phyloP scores from a whole-genome alignment of 1,284 basidiomycete species.

The Pseudozyma thailandica region DNA sequence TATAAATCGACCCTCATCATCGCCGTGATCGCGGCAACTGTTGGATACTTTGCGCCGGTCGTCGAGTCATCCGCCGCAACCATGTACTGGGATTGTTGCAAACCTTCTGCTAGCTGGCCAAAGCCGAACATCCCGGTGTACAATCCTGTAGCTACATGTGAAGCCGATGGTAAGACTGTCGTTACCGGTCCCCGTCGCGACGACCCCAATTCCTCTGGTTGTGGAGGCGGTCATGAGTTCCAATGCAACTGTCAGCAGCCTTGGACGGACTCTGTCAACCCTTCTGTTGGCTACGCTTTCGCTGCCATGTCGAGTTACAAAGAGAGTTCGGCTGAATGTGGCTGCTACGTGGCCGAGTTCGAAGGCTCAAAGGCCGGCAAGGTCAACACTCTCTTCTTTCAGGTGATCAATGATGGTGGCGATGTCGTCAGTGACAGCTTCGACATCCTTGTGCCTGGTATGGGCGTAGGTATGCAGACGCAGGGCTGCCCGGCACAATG shows the following conservation, averaged over 20 bases:
- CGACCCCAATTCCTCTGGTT: constrained; percentile 28
- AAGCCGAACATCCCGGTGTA: constrained; percentile 27
- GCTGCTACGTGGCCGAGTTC: constrained; percentile 34
- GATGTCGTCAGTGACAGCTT: constrained; percentile 24
- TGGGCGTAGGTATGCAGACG: constrained; percentile 28
- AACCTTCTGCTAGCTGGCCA: constrained; percentile 10
- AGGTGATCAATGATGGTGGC: constrained; percentile 39
- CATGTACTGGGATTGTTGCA: constrained; percentile 48
- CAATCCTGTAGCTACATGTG: constrained; percentile 21
- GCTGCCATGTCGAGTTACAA: constrained; percentile 26
- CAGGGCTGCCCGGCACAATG: constrained; percentile 33
- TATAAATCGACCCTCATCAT: constrained; percentile 21
- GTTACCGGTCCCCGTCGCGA: constrained; percentile 28
- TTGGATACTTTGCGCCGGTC: constrained; percentile 17
- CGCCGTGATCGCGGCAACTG: constrained; percentile 11
- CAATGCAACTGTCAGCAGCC: constrained; percentile 48
- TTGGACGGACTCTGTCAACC: constrained; percentile 31
- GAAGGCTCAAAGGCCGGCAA: constrained; percentile 19
- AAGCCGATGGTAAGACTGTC: constrained; percentile 34
- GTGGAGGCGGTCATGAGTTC: constrained; percentile 36
- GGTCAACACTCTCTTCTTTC: constrained; percentile 37
- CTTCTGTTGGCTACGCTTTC: constrained; percentile 28
- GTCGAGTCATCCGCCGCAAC: constrained; percentile 25
- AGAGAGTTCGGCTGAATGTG: constrained; percentile 24
- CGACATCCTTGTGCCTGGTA: constrained; percentile 45